Conservation (phyloP, 1,284 basidiomycete genomes). For the Inonotus hispidus region DNA sequence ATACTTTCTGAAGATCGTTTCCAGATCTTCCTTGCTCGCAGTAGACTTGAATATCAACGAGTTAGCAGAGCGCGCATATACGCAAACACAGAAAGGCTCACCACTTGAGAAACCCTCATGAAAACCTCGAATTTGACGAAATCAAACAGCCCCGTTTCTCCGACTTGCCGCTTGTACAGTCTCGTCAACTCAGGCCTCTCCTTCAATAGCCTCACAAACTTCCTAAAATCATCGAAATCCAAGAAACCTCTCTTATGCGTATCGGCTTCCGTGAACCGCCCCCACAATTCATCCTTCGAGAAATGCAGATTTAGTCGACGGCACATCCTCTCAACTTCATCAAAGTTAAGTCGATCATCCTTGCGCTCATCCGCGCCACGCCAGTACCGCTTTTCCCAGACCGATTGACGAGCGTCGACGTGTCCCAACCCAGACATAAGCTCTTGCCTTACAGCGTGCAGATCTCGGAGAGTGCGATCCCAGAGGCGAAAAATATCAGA, state of each 20-base stretch:
- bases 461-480: constrained; percentile 54
- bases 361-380: constrained; percentile 58
- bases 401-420: constrained; percentile 56
- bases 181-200: constrained; percentile 74
- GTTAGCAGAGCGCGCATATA: constrained; percentile 13
- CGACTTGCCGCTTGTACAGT: constrained; percentile 53
- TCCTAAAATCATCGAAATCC: constrained; percentile 80
- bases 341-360: constrained; percentile 65
- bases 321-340: constrained; percentile 75
- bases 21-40: constrained; percentile 40
- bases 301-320: constrained; percentile 69
- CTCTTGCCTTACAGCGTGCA: constrained; percentile 57
- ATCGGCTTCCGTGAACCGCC: constrained; percentile 75
- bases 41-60: constrained; percentile 36
- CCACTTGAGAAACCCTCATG: constrained; percentile 64
- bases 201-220: constrained; percentile 84
- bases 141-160: constrained; percentile 39
- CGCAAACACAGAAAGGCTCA: constrained; percentile 25
- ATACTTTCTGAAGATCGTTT: constrained; percentile 53
- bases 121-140: constrained; percentile 59
- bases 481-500: constrained; percentile 65
- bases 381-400: constrained; percentile 86
- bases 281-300: constrained; percentile 52
- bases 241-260: constrained; percentile 59
- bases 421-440: constrained; percentile 67